Conservation (phyloP, 495 filamentous ascomycete genomes). For the Cairneyella variabilis region DNA sequence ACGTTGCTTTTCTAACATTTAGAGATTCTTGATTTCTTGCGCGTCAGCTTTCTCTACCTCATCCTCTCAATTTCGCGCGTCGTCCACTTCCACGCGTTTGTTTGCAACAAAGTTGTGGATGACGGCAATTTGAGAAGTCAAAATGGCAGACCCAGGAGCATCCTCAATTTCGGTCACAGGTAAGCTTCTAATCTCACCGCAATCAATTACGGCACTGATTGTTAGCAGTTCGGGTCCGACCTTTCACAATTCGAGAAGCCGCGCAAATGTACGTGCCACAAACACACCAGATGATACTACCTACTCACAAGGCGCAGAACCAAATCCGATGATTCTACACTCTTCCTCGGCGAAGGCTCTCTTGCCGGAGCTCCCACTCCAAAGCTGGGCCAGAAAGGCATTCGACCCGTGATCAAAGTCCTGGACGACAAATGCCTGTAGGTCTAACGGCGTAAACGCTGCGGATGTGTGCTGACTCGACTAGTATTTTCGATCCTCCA, state of each 20-base stretch:
- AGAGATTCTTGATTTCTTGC: too few species aligned
- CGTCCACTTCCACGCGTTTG: too few species aligned
- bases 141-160: too few species aligned
- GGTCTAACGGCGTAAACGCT: conserved; percentile 29
- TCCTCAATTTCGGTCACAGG: conserved; percentile 70
- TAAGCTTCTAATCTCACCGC: conserved; percentile 25
- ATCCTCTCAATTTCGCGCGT: too few species aligned
- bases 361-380: conserved; percentile 79
- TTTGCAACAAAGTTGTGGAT: too few species aligned
- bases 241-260: conserved; percentile 80
- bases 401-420: conserved; percentile 90
- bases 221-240: conserved; percentile 78
- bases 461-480: conserved; percentile 18
- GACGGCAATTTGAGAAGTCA: too few species aligned
- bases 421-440: conserved; percentile 96
- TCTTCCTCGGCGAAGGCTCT: conserved; percentile 94
- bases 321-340: conserved; percentile 76
- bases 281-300: neutral
- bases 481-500: conserved; percentile 92
- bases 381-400: conserved; percentile 80
- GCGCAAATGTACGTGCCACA: conserved; percentile 54
- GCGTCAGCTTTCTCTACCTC: too few species aligned
- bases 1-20: too few species aligned
- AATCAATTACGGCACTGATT: conserved; percentile 12
- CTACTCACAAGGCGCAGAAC: conserved; percentile 41